Evolutionary conservation across 495 filamentous ascomycete species (phyloP), one percentile per base, ranked within the genome.

Genomic region (Penicillium odoratum): DNA sequence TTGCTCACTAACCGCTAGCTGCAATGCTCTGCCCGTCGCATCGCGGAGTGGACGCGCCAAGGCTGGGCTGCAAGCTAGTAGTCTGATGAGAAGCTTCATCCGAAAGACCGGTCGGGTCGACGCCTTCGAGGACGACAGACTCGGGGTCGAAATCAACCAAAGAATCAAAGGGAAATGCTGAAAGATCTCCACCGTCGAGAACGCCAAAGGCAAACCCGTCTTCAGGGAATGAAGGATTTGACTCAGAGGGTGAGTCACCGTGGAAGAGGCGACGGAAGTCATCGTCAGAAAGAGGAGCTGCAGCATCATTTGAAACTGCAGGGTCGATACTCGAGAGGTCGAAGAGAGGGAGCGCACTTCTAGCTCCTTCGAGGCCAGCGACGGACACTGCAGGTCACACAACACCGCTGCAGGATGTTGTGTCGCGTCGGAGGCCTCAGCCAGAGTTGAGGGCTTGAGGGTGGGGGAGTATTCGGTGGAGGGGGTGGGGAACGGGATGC

Each of bases 351-450:
- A 81, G 66, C 71, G 81, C 73, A 73, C 71, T 72, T 70, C 72
- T 79, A 60, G 68, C 67, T 74, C 75, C 79, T 73, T 84, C 83
- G 87, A 81, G 77, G 79, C 81, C 78, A 75, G 80, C 83, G 86
- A 92, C 87, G 85, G 94, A 97, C 94, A 98, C 94, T 88, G 94
- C 94, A 96, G 94, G 94, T 93, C 94, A 82, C 91, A 97, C 93
- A 97, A 96, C 93, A 97, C 86, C 92, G 83, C 93, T 81, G 94
- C 94, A 97, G 94, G 91, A 97, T 96, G 93, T 96, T 96, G 93
- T 97, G 92, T 92, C 94, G 83, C 75, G 81, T 94, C 90, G 84
- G 88, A 80, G 78, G 88, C 87, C 81, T 83, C 81, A 74, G 81
- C 81, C 80, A 78, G 77, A 74, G 74, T 73, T 66, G 79, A 75